Evolutionary conservation across 2,329 filamentous ascomycete species (phyloP), one percentile per base, ranked within the genome.

Genomic region (Annulohypoxylon truncatum): DNA sequence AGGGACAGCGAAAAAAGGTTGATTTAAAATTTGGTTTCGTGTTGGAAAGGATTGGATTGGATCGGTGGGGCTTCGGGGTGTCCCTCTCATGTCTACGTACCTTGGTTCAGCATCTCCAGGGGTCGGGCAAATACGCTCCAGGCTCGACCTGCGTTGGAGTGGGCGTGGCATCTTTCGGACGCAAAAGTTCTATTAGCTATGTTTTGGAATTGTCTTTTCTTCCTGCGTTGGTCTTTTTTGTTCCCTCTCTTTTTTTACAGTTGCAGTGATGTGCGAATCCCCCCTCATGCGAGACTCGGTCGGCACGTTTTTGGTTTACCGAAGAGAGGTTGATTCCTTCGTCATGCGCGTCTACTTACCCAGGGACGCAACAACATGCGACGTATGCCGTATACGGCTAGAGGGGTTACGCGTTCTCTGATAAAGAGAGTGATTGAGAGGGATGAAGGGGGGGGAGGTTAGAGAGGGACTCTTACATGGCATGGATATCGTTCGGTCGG

Each of bases 21-120:
- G 42, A 35, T 35, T 35, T 35, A 12, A 35, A 35, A n/a, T 35
- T 35, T 12, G 2, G 33, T n/a, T 5, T 38, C 29, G 22, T 13
- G 22, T 15, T 26, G 20, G 42, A 26, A 29, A 28, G 44, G 24
- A 24, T 28, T 24, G 35, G 35, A 15, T 15, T 28, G 44, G 44
- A 15, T 22, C 5, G 38, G 15, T 60, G 61, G 38, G 13, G 46
- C 40, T 42, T 52, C 42, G 61, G 35, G n/a, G n/a, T n/a, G n/a
- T n/a, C n/a, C n/a, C n/a, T n/a, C 22, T 12, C 12, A 42, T 10
- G 53, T 55, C 31, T 62, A 62, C 67, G 48, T 79, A 69, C 67
- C 67, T 79, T 88, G 90, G 55, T 87, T 91, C 58, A 92, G 80
- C 89, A 92, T 92, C 64, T 92, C 90, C 15, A 93, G 80, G 1